Percentiles rank a stretch among this genome's conserved stretches.
Evolutionary conservation across 257 asterid species (phyloP).

Genomic region (Salvia splendens): DNA sequence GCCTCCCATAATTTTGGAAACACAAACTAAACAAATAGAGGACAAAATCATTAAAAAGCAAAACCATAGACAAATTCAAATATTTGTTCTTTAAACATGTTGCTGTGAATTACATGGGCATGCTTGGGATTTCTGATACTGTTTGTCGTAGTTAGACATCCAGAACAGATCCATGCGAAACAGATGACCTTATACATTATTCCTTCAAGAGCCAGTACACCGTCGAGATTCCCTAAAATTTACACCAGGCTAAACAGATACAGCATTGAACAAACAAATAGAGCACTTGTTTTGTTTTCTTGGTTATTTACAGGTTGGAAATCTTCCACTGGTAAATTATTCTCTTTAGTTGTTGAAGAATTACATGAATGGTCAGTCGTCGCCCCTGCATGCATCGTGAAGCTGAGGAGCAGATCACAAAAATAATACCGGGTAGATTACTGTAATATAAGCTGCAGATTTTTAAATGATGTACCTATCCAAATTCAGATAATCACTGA

Average conservation of each 20-base stretch:
- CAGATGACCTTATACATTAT: too few species aligned
- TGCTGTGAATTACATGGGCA: too few species aligned
- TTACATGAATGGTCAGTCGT: neutral
- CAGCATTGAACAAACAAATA: neutral
- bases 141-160: too few species aligned
- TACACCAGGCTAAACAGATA: neutral
- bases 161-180: too few species aligned
- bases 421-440: neutral
- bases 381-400: neutral
- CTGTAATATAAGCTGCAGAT: neutral
- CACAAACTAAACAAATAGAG: too few species aligned
- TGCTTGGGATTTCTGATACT: too few species aligned
- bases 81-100: too few species aligned
- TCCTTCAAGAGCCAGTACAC: too few species aligned
- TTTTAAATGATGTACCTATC: neutral
- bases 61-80: too few species aligned
- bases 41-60: too few species aligned
- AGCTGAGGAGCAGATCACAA: slow-evolving; percentile 7
- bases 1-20: too few species aligned
- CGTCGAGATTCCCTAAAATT: too few species aligned
- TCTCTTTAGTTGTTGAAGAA: neutral
- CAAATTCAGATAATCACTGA: slow-evolving; percentile 29
- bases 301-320: neutral
- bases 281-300: neutral
- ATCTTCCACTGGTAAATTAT: neutral